Evolutionary conservation across 257 asterid species (phyloP).

Genomic region (Nicotiana undulata): DNA sequence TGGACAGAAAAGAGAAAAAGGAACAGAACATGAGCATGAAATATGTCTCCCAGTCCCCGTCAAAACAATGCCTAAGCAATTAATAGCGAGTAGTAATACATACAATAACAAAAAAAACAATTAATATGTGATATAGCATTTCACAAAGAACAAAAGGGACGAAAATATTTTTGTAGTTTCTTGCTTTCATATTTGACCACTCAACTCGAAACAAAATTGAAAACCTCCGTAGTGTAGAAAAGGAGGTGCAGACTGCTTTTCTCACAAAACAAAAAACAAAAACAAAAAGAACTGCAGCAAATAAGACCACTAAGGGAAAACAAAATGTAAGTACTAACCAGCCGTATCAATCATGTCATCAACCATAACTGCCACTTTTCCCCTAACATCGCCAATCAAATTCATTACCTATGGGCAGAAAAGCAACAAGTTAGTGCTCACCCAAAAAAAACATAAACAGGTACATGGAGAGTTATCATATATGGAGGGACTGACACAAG

Average conservation of each 20-base stretch:
- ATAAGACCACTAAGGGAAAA: not conserved
- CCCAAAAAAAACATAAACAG: not conserved
- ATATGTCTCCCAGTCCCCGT: not conserved
- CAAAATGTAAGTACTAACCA: conserved; percentile 32
- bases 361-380: conserved; percentile 93
- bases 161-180: not conserved
- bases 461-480: not conserved
- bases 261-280: not conserved
- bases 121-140: not conserved
- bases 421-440: not conserved
- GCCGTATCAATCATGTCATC: conserved; percentile 99
- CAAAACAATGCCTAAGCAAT: not conserved
- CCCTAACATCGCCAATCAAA: conserved; percentile 88
- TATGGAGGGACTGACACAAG: not conserved
- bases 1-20: not conserved
- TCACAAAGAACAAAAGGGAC: not conserved
- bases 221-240: not conserved
- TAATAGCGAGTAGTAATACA: not conserved
- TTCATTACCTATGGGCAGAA: conserved; percentile 64
- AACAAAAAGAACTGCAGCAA: not conserved
- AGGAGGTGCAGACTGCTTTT: not conserved
- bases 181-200: not conserved
- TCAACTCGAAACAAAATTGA: not conserved
- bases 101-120: not conserved
- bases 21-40: not conserved